Evolutionary conservation across 2,329 filamentous ascomycete species (phyloP).

Genomic region (Fusarium robinianum): DNA sequence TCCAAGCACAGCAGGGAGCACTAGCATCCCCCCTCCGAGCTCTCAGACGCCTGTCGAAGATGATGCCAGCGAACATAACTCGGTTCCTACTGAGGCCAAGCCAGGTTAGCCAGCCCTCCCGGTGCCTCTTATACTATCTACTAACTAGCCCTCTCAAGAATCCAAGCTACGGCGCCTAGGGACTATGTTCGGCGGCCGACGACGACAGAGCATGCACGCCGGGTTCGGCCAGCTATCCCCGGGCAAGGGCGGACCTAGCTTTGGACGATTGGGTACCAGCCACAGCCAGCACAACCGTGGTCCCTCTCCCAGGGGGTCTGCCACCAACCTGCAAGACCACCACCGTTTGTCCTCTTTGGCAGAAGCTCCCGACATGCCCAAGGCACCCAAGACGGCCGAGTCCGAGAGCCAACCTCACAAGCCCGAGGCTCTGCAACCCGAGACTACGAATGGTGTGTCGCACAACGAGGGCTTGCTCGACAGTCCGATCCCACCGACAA

Average conservation of each 20-base stretch:
- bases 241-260: slow-evolving; percentile 56
- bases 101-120: slow-evolving; percentile 38
- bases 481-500: slow-evolving; percentile 35
- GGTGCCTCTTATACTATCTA: not conserved
- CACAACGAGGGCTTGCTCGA: slow-evolving; percentile 40
- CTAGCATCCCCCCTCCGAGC: slow-evolving; percentile 21
- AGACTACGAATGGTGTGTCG: slow-evolving; percentile 52
- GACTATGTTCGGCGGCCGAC: slow-evolving; percentile 66
- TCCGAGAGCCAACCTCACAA: slow-evolving; percentile 34
- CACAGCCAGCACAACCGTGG: slow-evolving; percentile 52
- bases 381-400: slow-evolving; percentile 33
- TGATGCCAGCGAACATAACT: slow-evolving; percentile 50
- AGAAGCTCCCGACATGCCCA: slow-evolving; percentile 56
- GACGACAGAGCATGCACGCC: slow-evolving; percentile 68
- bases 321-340: slow-evolving; percentile 61
- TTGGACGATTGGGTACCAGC: slow-evolving; percentile 67
- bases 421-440: slow-evolving; percentile 41
- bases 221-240: slow-evolving; percentile 63
- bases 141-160: slow-evolving; percentile 46
- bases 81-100: slow-evolving; percentile 40
- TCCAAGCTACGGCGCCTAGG: slow-evolving; percentile 67
- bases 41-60: slow-evolving; percentile 31
- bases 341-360: slow-evolving; percentile 60
- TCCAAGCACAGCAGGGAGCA: slow-evolving; percentile 35
- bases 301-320: slow-evolving; percentile 62